phyloP scores from a whole-genome alignment of 768 basidiomycete genomes.

The Suillus spraguei region DNA sequence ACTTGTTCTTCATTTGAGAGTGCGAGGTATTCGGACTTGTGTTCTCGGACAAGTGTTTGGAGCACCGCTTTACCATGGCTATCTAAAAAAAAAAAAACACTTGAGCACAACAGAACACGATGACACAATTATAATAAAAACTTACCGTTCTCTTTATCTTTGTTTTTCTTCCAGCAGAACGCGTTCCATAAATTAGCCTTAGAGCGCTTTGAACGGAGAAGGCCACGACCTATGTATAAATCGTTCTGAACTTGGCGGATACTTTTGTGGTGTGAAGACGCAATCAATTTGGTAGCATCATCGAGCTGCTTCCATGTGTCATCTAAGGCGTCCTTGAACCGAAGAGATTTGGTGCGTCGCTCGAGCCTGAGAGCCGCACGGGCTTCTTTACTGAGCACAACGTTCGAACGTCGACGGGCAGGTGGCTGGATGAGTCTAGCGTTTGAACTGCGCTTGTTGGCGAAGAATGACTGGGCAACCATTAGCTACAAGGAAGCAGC shows the following conservation, averaged over 20 bases:
- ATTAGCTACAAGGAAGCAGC: neutral
- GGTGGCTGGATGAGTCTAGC: neutral
- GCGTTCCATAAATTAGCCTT: too few relatives aligned
- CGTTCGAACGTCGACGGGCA: neutral
- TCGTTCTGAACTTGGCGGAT: conserved; percentile 9
- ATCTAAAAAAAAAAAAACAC: too few relatives aligned
- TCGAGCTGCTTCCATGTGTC: conserved; percentile 13
- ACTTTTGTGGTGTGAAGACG: conserved; percentile 11
- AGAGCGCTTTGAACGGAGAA: neutral
- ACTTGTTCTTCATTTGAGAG: too few relatives aligned
- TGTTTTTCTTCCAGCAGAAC: too few relatives aligned
- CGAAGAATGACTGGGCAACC: neutral
- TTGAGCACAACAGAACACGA: too few relatives aligned
- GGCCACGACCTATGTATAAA: conserved; percentile 6
- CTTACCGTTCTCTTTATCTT: too few relatives aligned
- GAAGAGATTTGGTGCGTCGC: neutral
- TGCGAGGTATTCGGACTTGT: too few relatives aligned
- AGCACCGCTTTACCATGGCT: too few relatives aligned
- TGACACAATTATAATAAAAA: too few relatives aligned
- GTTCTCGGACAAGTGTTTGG: too few relatives aligned
- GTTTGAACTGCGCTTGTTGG: neutral
- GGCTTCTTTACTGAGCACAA: conserved; percentile 13
- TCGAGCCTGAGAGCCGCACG: neutral
- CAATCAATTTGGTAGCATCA: conserved; percentile 5
- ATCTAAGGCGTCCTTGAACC: conserved; percentile 9